Evolutionary conservation across 352 stramenopile species (phyloP).

Genomic region (Phytopythium vexans): DNA sequence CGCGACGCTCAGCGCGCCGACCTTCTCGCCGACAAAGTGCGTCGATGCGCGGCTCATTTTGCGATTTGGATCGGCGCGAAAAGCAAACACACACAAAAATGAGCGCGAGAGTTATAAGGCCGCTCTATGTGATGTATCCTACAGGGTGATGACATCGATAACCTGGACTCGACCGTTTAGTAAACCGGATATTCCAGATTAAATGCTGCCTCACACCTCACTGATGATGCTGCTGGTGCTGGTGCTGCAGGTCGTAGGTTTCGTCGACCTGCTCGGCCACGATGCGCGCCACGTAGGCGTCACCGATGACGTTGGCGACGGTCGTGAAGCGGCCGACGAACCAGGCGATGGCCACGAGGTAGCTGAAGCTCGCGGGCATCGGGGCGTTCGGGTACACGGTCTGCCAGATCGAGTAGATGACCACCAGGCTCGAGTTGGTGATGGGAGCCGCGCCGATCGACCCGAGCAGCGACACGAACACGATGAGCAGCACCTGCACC

Average conservation of each 20-base stretch:
- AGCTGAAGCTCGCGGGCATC: conserved; percentile 62
- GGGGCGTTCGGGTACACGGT: conserved; percentile 57
- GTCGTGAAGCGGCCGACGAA: conserved; percentile 68
- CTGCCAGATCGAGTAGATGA: conserved; percentile 75
- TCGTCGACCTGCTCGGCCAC: conserved; percentile 75
- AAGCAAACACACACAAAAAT: too few species aligned
- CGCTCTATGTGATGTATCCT: too few species aligned
- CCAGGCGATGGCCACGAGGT: conserved; percentile 72
- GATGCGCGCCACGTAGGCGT: conserved; percentile 72
- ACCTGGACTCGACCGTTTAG: too few species aligned
- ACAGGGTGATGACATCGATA: too few species aligned
- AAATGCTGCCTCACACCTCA: not conserved
- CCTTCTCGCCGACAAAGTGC: conserved; percentile 66
- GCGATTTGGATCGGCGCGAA: conserved; percentile 3
- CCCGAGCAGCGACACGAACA: conserved; percentile 56
- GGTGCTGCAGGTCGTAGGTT: conserved; percentile 18
- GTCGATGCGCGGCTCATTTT: conserved; percentile 31
- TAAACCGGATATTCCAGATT: too few species aligned
- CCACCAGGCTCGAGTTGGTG: conserved; percentile 65
- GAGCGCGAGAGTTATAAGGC: too few species aligned
- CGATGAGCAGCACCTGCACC: conserved; percentile 51
- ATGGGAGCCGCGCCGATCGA: conserved; percentile 63
- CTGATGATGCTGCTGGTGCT: not conserved
- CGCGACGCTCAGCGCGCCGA: conserved; percentile 56
- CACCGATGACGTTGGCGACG: conserved; percentile 37